Percentiles rank a stretch among this genome's conserved stretches.
phyloP scores from a whole-genome alignment of 352 stramenopile genomes.

The Pythium aristosporum region DNA sequence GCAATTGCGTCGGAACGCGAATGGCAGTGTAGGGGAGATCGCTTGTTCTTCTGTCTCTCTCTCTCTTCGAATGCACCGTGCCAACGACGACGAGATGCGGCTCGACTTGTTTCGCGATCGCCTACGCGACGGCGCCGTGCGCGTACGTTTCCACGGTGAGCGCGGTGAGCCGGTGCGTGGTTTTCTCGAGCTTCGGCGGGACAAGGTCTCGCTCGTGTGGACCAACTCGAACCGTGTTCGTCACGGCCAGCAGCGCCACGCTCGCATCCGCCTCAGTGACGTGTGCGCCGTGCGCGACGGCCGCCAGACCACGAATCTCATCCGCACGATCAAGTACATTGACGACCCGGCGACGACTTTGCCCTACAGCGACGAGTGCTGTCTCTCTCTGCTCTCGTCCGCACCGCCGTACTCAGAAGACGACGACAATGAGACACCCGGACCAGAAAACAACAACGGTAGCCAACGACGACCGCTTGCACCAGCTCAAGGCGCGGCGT shows the following conservation, averaged over 20 bases:
- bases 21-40: not conserved
- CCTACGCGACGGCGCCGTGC: conserved; percentile 57
- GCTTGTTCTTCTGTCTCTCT: not conserved
- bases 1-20: not conserved
- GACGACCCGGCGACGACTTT: conserved; percentile 31
- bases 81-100: conserved; percentile 33
- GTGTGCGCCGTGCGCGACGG: conserved; percentile 62
- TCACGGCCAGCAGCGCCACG: conserved; percentile 29
- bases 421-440: not conserved
- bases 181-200: conserved; percentile 55
- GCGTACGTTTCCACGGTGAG: conserved; percentile 46
- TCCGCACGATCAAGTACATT: conserved; percentile 84
- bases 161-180: conserved; percentile 49
- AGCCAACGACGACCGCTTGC: conserved; percentile 9
- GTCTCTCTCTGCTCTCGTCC: conserved; percentile 49
- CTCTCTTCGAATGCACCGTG: conserved; percentile 9
- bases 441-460: not conserved
- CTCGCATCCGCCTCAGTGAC: conserved; percentile 42
- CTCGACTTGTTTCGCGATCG: conserved; percentile 53
- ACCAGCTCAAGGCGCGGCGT: not conserved
- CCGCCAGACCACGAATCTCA: conserved; percentile 75
- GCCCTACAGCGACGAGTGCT: conserved; percentile 60
- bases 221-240: conserved; percentile 36
- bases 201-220: conserved; percentile 71
- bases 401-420: conserved; percentile 4